phyloP scores from a whole-genome alignment of 2,329 filamentous ascomycete genomes.

The Aspergillus costaricaensis region DNA sequence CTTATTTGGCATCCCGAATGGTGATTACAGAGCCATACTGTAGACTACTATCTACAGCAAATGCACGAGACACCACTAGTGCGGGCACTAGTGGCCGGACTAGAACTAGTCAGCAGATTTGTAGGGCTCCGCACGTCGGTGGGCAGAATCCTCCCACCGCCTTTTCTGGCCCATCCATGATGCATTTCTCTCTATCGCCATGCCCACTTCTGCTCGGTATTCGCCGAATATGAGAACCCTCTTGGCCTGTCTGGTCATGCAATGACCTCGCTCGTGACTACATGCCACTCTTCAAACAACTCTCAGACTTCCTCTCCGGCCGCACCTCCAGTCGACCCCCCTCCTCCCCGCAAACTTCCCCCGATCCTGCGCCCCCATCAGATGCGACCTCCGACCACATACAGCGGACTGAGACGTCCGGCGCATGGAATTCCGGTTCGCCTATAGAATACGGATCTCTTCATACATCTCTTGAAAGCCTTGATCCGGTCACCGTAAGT shows the following conservation, averaged over 20 bases:
- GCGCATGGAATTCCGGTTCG: constrained; percentile 22
- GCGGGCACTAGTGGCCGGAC: not conserved
- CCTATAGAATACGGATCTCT: constrained; percentile 12
- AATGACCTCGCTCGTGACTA: constrained; percentile 21
- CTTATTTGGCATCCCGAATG: too few species aligned
- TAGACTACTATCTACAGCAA: too few species aligned
- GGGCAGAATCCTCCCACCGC: constrained; percentile 24
- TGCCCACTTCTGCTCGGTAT: not conserved
- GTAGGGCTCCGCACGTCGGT: not conserved
- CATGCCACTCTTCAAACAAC: constrained; percentile 24
- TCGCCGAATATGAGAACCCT: constrained; percentile 7
- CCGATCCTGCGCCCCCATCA: constrained; percentile 19
- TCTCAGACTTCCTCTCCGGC: constrained; percentile 19
- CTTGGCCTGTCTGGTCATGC: constrained; percentile 9
- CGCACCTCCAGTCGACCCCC: constrained; percentile 10
- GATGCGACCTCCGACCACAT: constrained; percentile 26
- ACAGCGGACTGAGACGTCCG: constrained; percentile 27
- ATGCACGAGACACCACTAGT: not conserved
- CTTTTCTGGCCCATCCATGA: constrained; percentile 20
- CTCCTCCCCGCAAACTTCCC: not conserved
- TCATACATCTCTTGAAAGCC: not conserved
- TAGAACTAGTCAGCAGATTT: not conserved
- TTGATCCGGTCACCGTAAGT: constrained; percentile 1
- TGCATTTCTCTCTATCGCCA: constrained; percentile 6
- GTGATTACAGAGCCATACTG: too few species aligned